Conservation (phyloP, 257 asterid genomes). For the Lycium ferocissimum region DNA sequence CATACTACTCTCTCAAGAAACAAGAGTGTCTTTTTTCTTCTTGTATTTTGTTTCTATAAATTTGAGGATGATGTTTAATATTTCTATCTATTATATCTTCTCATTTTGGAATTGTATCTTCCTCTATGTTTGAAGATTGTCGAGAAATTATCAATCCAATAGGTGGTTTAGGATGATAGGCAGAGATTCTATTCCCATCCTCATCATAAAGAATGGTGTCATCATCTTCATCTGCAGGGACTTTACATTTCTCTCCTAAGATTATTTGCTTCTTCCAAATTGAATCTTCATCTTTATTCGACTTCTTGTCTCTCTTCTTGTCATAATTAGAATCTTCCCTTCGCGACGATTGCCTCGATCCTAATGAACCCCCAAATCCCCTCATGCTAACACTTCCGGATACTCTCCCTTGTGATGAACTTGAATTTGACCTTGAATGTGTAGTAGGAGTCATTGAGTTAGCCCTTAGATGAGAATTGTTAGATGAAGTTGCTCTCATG, state of each 20-base stretch:
- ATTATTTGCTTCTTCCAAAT: constrained; percentile 91
- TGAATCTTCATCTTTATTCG: constrained; percentile 70
- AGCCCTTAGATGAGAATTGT: neutral
- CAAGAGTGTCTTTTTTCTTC: neutral
- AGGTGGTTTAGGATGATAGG: constrained; percentile 59
- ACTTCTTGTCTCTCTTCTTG: constrained; percentile 44
- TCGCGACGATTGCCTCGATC: constrained; percentile 35
- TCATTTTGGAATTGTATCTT: constrained; percentile 30
- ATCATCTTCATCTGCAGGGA: constrained; percentile 54
- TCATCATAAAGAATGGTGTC: constrained; percentile 63
- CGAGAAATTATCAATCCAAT: constrained; percentile 28
- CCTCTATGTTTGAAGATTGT: constrained; percentile 34
- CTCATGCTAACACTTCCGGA: constrained; percentile 60
- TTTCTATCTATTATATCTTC: neutral
- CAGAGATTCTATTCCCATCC: constrained; percentile 59
- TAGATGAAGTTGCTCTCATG: constrained; percentile 36
- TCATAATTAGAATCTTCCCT: constrained; percentile 25
- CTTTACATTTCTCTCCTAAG: constrained; percentile 81
- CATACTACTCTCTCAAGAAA: neutral
- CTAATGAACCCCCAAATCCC: constrained; percentile 38
- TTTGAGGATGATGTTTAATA: neutral
- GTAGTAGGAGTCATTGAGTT: neutral
- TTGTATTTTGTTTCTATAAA: neutral
- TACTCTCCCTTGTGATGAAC: constrained; percentile 41
- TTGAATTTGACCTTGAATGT: constrained; percentile 46